These are phyloP conservation scores for Apiotrichum domesticum DNA, from an alignment of 1,284 basidiomycete species.

Conservation along the genomic window DNA sequence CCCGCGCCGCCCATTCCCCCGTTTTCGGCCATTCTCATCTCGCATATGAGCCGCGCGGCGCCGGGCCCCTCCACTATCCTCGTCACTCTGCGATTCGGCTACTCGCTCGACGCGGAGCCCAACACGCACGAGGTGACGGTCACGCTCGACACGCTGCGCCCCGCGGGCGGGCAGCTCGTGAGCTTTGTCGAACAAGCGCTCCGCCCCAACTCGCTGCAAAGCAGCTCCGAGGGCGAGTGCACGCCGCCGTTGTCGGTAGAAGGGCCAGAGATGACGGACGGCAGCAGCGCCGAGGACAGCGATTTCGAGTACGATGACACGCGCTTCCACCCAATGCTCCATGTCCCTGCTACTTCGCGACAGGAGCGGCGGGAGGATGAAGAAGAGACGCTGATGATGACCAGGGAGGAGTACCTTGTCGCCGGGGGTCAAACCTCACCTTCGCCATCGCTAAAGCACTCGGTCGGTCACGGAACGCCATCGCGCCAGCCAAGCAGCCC, in stretches of 20 bases:
- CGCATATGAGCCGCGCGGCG: slow-evolving; percentile 4
- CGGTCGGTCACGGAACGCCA: no score
- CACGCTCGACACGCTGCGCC: slow-evolving; percentile 21
- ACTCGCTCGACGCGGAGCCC: slow-evolving; percentile 22
- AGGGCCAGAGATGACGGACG: slow-evolving; percentile 29
- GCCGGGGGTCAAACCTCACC: slow-evolving; percentile 4
- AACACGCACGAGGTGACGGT: slow-evolving; percentile 25
- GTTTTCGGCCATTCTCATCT: slow-evolving; percentile 6
- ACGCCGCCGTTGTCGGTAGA: background rate
- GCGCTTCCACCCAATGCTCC: slow-evolving; percentile 16
- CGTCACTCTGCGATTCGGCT: slow-evolving; percentile 27
- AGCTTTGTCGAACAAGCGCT: slow-evolving; percentile 19
- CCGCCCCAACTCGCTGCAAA: slow-evolving; percentile 1
- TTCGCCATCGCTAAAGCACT: background rate
- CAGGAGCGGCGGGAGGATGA: no score
- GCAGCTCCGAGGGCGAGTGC: background rate
- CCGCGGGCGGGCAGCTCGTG: slow-evolving; percentile 17
- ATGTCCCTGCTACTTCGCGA: background rate
- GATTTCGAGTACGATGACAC: slow-evolving; percentile 27
- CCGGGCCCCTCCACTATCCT: slow-evolving; percentile 9
- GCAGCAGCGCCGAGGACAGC: slow-evolving; percentile 26
- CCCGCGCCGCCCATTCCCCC: background rate
- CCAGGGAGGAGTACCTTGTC: slow-evolving; percentile 25
- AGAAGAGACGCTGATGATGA: no score
- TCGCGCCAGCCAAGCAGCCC: no score